A percentile compares a stretch with the other conserved stretches of the same genome.
Conservation (phyloP, 2,329 filamentous ascomycete genomes). For the Aspergillus sp. region DNA sequence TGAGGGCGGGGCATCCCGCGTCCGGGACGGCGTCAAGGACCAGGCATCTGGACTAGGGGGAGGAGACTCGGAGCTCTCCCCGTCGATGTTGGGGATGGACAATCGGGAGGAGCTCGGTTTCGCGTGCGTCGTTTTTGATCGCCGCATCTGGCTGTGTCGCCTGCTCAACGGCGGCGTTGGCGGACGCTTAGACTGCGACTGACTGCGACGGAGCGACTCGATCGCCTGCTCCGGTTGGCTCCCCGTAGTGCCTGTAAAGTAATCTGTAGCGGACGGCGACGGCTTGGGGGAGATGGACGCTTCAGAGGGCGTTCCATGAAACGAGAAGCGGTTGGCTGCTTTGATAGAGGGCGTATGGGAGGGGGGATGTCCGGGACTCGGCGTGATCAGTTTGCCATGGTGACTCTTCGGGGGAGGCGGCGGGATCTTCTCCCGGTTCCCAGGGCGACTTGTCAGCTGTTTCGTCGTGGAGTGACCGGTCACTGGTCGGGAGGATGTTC, state of each 20-base stretch:
- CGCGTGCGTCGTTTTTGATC: conserved; percentile 33
- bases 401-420: conserved; percentile 70
- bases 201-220: conserved; percentile 28
- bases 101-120: conserved; percentile 31
- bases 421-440: conserved; percentile 59
- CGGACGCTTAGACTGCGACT: conserved; percentile 40
- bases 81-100: conserved; percentile 44
- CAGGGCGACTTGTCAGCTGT: conserved; percentile 26
- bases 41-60: conserved; percentile 30
- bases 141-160: conserved; percentile 46
- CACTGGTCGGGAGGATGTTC: conserved; percentile 53
- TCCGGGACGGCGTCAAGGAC: conserved; percentile 18
- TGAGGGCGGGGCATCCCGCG: conserved; percentile 10
- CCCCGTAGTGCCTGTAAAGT: conserved; percentile 24
- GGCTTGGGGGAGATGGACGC: conserved; percentile 33
- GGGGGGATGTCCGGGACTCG: conserved; percentile 26
- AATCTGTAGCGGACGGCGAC: conserved; percentile 52
- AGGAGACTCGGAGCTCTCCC: conserved; percentile 37
- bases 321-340: conserved; percentile 25
- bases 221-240: conserved; percentile 13
- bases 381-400: conserved; percentile 71
- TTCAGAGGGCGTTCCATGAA: conserved; percentile 23
- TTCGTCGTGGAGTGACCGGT: conserved; percentile 45
- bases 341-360: conserved; percentile 21
- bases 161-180: conserved; percentile 49